Conservation (phyloP, 768 basidiomycete genomes). For the Amanita brunnescens region DNA sequence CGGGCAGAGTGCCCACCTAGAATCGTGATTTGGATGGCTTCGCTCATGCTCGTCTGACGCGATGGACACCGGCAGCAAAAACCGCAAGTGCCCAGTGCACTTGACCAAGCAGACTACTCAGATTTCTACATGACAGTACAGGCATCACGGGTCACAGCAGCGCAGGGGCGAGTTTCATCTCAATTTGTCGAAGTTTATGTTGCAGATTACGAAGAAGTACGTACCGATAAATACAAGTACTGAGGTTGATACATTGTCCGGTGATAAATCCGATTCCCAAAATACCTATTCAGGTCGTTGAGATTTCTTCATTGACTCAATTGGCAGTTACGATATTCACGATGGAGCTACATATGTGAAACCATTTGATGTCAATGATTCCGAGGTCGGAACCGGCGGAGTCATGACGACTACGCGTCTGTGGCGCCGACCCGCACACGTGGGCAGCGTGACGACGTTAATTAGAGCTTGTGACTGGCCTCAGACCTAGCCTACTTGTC, state of each 20-base stretch:
- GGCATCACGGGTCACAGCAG: not conserved
- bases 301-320: no score
- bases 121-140: not conserved
- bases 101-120: not conserved
- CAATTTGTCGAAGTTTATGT: not conserved
- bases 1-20: slow-evolving; percentile 33
- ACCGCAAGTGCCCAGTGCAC: not conserved
- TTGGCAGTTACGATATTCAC: no score
- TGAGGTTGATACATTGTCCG: not conserved
- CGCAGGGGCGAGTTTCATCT: not conserved
- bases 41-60: slow-evolving; percentile 23
- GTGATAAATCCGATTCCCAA: not conserved
- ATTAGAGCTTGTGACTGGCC: not conserved
- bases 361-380: not conserved
- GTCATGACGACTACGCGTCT: not conserved
- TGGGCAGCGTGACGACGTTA: slow-evolving; percentile 1
- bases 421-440: slow-evolving; percentile 7
- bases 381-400: no score
- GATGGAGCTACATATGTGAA: no score
- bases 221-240: not conserved
- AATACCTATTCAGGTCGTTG: no score
- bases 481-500: slow-evolving; percentile 7
- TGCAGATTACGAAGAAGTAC: no score
- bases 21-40: slow-evolving; percentile 57
- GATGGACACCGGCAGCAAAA: not conserved